Percentiles rank a stretch among this genome's conserved stretches.
Conservation (phyloP, 73 alveolate genomes). For the Stentor roeselii region DNA sequence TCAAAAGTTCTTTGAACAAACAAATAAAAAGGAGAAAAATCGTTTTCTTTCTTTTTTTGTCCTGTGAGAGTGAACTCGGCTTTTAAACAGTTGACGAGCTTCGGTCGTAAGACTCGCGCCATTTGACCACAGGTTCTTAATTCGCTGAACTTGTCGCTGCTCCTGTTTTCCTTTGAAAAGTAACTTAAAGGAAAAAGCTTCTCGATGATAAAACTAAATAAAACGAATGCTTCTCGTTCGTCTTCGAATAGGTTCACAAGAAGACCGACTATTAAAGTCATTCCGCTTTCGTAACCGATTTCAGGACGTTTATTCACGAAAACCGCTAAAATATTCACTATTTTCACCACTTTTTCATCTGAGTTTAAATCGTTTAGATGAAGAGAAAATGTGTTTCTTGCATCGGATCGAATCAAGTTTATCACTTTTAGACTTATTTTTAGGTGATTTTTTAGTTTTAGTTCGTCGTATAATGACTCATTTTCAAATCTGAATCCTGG, state of each 20-base stretch:
- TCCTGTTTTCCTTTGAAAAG: not conserved
- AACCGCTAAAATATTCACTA: not conserved
- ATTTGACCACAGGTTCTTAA: not conserved
- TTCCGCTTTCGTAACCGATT: slow-evolving; percentile 3
- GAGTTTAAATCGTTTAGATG: not conserved
- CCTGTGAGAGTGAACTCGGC: not conserved
- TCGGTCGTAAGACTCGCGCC: slow-evolving; percentile 1
- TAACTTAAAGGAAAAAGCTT: not conserved
- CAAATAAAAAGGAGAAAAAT: not conserved
- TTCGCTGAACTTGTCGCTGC: not conserved
- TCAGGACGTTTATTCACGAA: slow-evolving; percentile 3
- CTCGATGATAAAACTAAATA: not conserved
- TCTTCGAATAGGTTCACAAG: not conserved
- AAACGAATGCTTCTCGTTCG: not conserved
- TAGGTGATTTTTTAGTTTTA: too few relatives aligned
- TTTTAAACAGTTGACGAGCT: not conserved
- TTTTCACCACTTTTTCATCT: not conserved
- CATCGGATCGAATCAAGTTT: not conserved
- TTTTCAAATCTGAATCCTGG: too few relatives aligned
- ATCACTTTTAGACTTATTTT: too few relatives aligned
- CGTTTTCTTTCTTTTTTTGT: not conserved
- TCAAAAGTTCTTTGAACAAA: not conserved
- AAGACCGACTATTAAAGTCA: not conserved
- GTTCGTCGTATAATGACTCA: too few relatives aligned
- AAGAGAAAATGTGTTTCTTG: not conserved